Conservation (phyloP, 345 rosid genomes). For the Hibiscus trionum region DNA sequence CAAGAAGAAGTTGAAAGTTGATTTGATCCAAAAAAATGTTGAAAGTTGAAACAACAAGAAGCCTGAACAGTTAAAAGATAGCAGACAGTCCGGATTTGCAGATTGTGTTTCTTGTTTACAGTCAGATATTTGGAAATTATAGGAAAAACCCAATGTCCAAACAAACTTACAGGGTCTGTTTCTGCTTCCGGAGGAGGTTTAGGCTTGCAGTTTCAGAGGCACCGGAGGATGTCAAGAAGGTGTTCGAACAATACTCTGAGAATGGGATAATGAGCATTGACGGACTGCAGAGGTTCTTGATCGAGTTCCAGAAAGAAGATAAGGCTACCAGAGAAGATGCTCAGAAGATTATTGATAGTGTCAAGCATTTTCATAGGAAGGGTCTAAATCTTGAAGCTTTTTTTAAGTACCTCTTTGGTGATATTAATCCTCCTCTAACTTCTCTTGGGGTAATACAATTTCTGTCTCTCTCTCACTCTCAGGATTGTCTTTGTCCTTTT, state of each 20-base stretch:
- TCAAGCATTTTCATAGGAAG: constrained; percentile 42
- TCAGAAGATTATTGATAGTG: constrained; percentile 42
- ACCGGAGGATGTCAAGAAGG: constrained; percentile 49
- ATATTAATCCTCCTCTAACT: constrained; percentile 46
- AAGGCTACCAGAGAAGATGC: constrained; percentile 54
- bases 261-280: constrained; percentile 50
- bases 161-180: constrained; percentile 45
- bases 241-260: constrained; percentile 50
- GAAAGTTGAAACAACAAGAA: neutral
- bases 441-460: constrained; percentile 30
- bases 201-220: constrained; percentile 45
- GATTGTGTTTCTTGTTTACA: neutral
- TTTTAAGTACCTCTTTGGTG: constrained; percentile 57
- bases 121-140: neutral
- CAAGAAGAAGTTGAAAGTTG: neutral
- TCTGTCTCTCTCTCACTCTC: neutral
- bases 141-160: constrained; percentile 34
- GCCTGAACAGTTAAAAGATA: neutral
- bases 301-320: constrained; percentile 52
- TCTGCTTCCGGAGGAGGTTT: constrained; percentile 40
- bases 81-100: neutral
- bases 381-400: constrained; percentile 57
- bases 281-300: constrained; percentile 46
- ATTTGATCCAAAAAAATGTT: neutral
- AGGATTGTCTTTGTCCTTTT: neutral